Conservation (phyloP, 1,284 basidiomycete genomes). For the Sanghuangporus sanghuang region DNA sequence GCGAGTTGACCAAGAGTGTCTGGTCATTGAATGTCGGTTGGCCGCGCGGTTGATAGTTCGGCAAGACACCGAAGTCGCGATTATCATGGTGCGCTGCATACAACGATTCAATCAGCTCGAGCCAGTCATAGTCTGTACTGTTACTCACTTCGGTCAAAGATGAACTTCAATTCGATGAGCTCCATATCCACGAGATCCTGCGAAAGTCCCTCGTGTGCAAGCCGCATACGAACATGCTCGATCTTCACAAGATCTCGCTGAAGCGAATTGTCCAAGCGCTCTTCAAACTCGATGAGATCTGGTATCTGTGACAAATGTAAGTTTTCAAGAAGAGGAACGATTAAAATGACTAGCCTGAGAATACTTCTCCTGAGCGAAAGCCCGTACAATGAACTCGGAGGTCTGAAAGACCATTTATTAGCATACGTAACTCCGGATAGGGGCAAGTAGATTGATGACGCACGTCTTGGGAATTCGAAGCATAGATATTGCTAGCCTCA, state of each 20-base stretch:
- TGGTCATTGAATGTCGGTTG: constrained; percentile 54
- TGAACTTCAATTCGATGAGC: constrained; percentile 76
- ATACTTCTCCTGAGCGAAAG: constrained; percentile 74
- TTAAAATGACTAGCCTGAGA: constrained; percentile 48
- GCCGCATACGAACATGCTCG: constrained; percentile 76
- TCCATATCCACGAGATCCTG: constrained; percentile 73
- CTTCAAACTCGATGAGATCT: constrained; percentile 75
- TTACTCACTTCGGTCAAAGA: constrained; percentile 67
- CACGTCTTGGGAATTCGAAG: constrained; percentile 73
- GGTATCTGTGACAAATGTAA: constrained; percentile 49
- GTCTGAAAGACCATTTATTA: constrained; percentile 41
- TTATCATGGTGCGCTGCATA: constrained; percentile 70
- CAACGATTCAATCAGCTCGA: constrained; percentile 8
- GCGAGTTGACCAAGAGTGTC: constrained; percentile 57
- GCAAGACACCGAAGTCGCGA: constrained; percentile 74
- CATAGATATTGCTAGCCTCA: constrained; percentile 73
- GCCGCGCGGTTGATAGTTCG: constrained; percentile 64
- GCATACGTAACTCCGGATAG: not conserved
- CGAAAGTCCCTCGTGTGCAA: constrained; percentile 62
- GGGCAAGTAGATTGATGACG: constrained; percentile 8
- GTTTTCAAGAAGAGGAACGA: not conserved
- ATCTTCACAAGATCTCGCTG: constrained; percentile 74
- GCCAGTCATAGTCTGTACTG: not conserved
- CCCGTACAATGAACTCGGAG: constrained; percentile 70
- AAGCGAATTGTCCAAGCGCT: constrained; percentile 72